phyloP scores from a whole-genome alignment of 1,284 basidiomycete species.

The Acaromyces ingoldii region DNA sequence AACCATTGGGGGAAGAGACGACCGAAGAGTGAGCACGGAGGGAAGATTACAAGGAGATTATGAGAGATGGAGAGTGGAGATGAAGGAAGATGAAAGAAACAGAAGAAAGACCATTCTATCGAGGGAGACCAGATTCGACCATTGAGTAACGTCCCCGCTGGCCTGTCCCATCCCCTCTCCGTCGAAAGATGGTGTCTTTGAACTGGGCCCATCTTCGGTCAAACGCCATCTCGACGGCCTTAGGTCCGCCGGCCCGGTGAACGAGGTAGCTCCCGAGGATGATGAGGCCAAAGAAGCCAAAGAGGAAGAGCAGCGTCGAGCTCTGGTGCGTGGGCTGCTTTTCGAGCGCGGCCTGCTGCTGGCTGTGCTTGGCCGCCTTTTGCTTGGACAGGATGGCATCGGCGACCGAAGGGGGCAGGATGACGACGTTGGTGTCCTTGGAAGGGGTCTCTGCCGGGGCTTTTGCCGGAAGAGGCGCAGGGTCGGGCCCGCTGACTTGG shows the following conservation, averaged over 20 bases:
- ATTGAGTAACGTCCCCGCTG: not conserved
- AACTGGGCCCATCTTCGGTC: too few species aligned
- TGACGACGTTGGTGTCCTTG: not conserved
- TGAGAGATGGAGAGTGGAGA: too few species aligned
- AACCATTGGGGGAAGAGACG: too few species aligned
- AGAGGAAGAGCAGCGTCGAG: constrained; percentile 1
- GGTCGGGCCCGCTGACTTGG: not conserved
- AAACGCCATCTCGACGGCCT: not conserved
- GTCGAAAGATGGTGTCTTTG: not conserved
- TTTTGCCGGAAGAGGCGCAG: not conserved
- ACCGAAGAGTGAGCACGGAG: too few species aligned
- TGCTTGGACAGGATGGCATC: not conserved
- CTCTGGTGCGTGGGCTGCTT: not conserved
- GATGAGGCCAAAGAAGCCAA: constrained; percentile 1
- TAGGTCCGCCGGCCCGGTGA: constrained; percentile 3
- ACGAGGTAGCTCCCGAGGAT: not conserved
- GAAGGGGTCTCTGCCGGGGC: not conserved
- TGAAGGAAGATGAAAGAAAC: too few species aligned
- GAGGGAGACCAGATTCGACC: too few species aligned
- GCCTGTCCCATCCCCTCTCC: not conserved
- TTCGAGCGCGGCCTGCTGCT: not conserved
- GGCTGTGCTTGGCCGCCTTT: not conserved
- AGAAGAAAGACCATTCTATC: too few species aligned
- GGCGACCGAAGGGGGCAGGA: not conserved
- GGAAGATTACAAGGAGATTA: too few species aligned